phyloP scores from a whole-genome alignment of 1,284 basidiomycete genomes.

The Puccinia hordei region DNA sequence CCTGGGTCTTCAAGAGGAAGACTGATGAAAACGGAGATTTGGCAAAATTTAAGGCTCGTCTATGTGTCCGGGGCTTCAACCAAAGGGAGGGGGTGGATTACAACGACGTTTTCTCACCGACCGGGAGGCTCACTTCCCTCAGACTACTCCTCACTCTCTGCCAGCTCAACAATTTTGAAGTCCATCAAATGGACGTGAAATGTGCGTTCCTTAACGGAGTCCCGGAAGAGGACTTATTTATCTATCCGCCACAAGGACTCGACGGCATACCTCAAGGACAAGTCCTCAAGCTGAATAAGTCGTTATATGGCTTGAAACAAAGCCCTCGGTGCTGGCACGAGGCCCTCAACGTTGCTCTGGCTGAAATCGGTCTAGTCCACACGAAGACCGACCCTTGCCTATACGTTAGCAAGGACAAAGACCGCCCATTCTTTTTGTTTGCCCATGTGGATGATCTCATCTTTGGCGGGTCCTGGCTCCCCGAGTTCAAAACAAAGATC shows the following conservation, averaged over 20 bases:
- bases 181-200: constrained; percentile 30
- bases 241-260: background rate
- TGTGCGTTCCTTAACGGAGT: constrained; percentile 22
- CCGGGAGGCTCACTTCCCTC: constrained; percentile 1
- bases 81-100: background rate
- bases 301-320: too few relatives aligned
- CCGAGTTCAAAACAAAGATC: background rate
- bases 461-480: background rate
- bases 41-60: constrained; percentile 4
- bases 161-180: background rate
- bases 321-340: constrained; percentile 22
- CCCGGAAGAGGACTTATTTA: background rate
- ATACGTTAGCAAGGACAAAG: constrained; percentile 8
- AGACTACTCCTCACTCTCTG: background rate
- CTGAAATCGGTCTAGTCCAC: too few relatives aligned
- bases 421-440: too few relatives aligned
- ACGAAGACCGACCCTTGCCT: too few relatives aligned
- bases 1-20: constrained; percentile 34
- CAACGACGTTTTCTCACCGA: background rate
- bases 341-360: background rate
- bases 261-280: background rate
- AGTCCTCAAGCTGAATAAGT: background rate
- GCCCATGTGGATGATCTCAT: constrained; percentile 12
- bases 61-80: constrained; percentile 15
- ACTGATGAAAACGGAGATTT: background rate